A percentile compares a stretch with the other conserved stretches of the same genome.
phyloP scores from a whole-genome alignment of 2,329 filamentous ascomycete genomes.

The Cercospora zeae-maydis region DNA sequence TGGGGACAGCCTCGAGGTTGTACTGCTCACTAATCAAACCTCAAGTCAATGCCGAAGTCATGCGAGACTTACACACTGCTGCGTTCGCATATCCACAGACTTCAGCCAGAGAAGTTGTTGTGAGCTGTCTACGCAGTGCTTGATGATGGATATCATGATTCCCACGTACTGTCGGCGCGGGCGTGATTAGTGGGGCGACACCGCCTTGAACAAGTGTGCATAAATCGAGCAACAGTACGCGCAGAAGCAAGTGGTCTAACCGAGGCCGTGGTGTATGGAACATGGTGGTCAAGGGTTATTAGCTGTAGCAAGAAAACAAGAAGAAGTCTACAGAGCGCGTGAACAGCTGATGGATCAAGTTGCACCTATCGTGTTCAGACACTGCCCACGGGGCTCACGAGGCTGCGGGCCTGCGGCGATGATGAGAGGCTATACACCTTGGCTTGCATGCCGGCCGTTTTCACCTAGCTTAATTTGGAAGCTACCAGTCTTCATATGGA shows the following conservation, averaged over 20 bases:
- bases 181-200: slow-evolving; percentile 2
- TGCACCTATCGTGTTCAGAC: background rate
- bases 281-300: background rate
- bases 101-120: background rate
- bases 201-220: background rate
- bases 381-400: background rate
- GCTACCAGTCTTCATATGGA: background rate
- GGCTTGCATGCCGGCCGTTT: slow-evolving; percentile 2
- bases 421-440: background rate
- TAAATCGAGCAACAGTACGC: background rate
- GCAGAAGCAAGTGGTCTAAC: background rate
- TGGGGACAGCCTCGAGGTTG: background rate
- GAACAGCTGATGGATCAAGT: background rate
- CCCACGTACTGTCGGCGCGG: background rate
- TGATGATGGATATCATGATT: background rate
- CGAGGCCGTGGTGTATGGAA: background rate
- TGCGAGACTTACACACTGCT: background rate
- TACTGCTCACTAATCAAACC: background rate
- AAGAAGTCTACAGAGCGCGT: background rate
- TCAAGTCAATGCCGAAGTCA: background rate
- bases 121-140: background rate
- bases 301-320: background rate
- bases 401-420: background rate
- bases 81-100: slow-evolving; percentile 4
- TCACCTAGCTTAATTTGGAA: background rate